Conservation (phyloP, 306 rosid species). For the Trifolium repens region DNA sequence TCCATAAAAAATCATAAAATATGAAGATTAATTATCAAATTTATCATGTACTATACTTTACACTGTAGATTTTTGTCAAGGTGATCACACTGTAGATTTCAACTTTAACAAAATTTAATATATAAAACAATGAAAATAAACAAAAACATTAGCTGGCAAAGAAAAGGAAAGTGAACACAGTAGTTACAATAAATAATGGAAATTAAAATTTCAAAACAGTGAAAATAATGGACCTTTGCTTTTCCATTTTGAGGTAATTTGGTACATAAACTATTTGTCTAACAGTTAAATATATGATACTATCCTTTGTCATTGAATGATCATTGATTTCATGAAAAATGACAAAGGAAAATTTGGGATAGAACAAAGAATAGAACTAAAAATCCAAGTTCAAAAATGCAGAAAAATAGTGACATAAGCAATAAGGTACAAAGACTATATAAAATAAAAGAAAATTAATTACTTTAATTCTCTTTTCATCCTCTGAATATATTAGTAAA, state of each 20-base stretch:
- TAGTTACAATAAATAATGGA: constrained; percentile 9
- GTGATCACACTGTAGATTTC: constrained; percentile 54
- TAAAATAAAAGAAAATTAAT: constrained; percentile 30
- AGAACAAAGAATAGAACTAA: constrained; percentile 32
- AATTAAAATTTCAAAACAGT: constrained; percentile 8
- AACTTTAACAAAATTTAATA: constrained; percentile 37
- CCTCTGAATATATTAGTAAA: too few species aligned
- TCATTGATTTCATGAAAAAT: constrained; percentile 44
- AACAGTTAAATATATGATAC: constrained; percentile 19
- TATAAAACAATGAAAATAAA: constrained; percentile 15
- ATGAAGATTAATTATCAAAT: not conserved
- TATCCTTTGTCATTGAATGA: constrained; percentile 33
- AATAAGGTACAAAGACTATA: constrained; percentile 43
- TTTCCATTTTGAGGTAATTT: constrained; percentile 45
- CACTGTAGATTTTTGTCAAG: constrained; percentile 49
- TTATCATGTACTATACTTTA: constrained; percentile 36
- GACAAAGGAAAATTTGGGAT: constrained; percentile 28
- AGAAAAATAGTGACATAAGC: constrained; percentile 42
- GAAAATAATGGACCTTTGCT: constrained; percentile 36
- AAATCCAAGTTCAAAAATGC: constrained; percentile 26
- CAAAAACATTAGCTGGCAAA: constrained; percentile 34
- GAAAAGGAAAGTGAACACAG: constrained; percentile 37
- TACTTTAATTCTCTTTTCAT: not conserved
- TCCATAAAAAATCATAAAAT: constrained; percentile 1
- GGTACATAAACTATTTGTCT: constrained; percentile 40